Evolutionary conservation across 2,329 filamentous ascomycete species (phyloP).

Genomic region (Aspergillus sp.): DNA sequence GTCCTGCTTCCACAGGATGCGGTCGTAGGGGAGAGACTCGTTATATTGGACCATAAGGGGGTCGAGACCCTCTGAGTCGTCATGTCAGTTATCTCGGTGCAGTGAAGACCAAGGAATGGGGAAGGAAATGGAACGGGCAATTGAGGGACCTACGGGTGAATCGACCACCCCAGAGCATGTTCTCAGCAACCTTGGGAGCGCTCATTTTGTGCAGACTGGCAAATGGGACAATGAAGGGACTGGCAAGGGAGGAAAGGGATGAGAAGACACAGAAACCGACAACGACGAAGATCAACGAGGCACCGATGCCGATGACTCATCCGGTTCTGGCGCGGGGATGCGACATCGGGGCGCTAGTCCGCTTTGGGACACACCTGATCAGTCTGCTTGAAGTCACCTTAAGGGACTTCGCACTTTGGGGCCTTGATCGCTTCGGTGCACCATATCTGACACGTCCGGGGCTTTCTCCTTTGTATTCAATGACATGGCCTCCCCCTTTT

Average conservation of each 20-base stretch:
- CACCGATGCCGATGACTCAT: slow-evolving; percentile 5
- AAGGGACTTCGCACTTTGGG: too few species aligned
- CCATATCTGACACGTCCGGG: too few species aligned
- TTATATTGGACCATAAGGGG: slow-evolving; percentile 87
- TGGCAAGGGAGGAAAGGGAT: slow-evolving; percentile 3
- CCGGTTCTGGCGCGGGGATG: slow-evolving; percentile 5
- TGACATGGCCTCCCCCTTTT: neutral
- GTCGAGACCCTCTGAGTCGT: slow-evolving; percentile 68
- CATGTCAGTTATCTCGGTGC: slow-evolving; percentile 14
- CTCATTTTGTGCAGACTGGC: slow-evolving; percentile 30
- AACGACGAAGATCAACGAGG: neutral
- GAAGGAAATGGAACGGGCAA: slow-evolving; percentile 5
- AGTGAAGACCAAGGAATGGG: neutral
- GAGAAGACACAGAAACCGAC: neutral
- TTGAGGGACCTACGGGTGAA: slow-evolving; percentile 53
- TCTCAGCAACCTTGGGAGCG: slow-evolving; percentile 41
- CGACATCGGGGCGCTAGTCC: slow-evolving; percentile 15
- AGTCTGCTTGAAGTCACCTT: too few species aligned
- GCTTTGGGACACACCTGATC: neutral
- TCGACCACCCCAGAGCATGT: slow-evolving; percentile 62
- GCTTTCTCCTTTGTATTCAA: too few species aligned
- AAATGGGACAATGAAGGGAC: slow-evolving; percentile 5
- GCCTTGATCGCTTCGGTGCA: too few species aligned
- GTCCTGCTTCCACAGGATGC: slow-evolving; percentile 74
- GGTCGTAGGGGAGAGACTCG: slow-evolving; percentile 75